These are phyloP conservation scores for Smittium culicis DNA, from an alignment of 371 early-diverging fungal species.

Conservation along the genomic window DNA sequence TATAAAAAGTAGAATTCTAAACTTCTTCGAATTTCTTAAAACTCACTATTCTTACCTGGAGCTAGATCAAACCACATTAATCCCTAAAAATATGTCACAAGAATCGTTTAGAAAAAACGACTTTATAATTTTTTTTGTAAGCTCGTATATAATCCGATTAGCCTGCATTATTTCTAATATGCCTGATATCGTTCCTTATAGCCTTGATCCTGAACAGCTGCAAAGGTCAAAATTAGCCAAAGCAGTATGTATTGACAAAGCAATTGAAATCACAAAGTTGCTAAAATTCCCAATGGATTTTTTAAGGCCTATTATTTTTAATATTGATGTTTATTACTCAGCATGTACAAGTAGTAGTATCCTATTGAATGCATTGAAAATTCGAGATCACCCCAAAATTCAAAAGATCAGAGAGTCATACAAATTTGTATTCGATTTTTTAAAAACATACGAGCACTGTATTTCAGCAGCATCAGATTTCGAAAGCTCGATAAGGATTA, in stretches of 20 bases:
- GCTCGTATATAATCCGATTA: no score
- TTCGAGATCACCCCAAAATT: background rate
- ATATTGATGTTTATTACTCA: background rate
- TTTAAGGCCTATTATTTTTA: background rate
- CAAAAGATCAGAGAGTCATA: background rate
- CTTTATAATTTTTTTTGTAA: no score
- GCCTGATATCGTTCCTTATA: background rate
- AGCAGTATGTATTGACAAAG: background rate
- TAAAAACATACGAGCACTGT: background rate
- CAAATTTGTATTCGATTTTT: background rate
- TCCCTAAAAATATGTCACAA: no score
- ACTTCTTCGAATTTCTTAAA: no score
- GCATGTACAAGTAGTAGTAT: background rate
- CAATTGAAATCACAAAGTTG: background rate
- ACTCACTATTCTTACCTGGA: no score
- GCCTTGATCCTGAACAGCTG: background rate
- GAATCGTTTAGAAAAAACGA: no score
- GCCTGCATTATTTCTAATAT: background rate
- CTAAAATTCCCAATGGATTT: background rate
- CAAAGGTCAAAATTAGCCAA: background rate
- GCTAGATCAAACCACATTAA: no score
- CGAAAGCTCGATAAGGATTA: background rate
- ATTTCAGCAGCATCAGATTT: background rate
- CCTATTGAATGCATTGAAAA: background rate
- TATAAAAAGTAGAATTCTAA: no score